A percentile compares a stretch with the other conserved stretches of the same genome.
Evolutionary conservation across 805 yeast species (phyloP).

Genomic region (Schizosaccharomyces pombe): DNA sequence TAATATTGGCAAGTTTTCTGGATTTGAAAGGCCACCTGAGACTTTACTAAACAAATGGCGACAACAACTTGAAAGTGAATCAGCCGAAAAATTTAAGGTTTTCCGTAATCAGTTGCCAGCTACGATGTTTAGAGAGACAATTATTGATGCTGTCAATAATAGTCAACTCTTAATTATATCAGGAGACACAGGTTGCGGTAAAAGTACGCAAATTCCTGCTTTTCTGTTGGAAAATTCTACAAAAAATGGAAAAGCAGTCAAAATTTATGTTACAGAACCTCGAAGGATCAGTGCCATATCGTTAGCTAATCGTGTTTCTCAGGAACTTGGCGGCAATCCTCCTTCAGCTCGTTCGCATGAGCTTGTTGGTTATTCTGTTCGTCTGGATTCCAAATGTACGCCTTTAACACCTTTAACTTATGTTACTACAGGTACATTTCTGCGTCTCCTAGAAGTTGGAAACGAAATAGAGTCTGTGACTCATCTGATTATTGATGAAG

Average conservation of each 20-base stretch:
- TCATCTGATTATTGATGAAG: conserved; percentile 61
- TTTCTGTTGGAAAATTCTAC: conserved; percentile 10
- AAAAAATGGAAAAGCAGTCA: conserved; percentile 8
- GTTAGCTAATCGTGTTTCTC: conserved; percentile 52
- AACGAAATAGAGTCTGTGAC: conserved; percentile 7
- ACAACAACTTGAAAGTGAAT: not conserved
- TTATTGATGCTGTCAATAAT: not conserved
- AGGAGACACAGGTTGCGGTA: conserved; percentile 13
- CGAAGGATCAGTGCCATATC: conserved; percentile 18
- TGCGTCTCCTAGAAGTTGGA: conserved; percentile 20
- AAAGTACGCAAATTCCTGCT: conserved; percentile 13
- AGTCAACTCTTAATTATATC: conserved; percentile 7
- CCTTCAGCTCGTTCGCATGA: conserved; percentile 52
- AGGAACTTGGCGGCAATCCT: conserved; percentile 36
- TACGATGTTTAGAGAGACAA: not conserved
- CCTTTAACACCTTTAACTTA: conserved; percentile 15
- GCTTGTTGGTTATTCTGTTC: conserved; percentile 47
- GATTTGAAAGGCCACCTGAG: not conserved
- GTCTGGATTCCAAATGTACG: conserved; percentile 32
- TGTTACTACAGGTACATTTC: conserved; percentile 67
- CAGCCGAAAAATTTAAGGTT: not conserved
- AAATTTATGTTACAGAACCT: conserved; percentile 12
- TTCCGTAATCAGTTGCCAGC: not conserved
- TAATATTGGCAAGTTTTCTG: no score
- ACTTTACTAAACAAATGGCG: not conserved